Evolutionary conservation across 2,329 filamentous ascomycete genomes (phyloP).

Genomic region (Aspergillus aculeatinus): DNA sequence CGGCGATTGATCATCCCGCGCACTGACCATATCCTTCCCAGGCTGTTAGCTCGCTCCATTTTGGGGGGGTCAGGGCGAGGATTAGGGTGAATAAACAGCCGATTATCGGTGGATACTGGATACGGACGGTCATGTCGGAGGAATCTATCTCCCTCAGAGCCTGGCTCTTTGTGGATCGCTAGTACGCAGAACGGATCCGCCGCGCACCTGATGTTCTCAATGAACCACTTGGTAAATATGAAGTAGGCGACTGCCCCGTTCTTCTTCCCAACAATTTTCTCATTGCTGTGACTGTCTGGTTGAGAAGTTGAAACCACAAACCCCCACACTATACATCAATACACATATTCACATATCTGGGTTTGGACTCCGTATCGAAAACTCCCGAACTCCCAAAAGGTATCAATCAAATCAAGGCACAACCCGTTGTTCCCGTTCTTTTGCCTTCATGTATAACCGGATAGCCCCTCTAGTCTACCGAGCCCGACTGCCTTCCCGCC

Average conservation of each 20-base stretch:
- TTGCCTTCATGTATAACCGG: neutral
- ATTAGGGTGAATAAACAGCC: neutral
- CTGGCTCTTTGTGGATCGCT: too few species aligned
- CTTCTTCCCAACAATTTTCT: too few species aligned
- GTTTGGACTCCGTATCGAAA: neutral
- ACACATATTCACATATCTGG: neutral
- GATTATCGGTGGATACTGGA: slow-evolving; percentile 6
- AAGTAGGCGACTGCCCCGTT: too few species aligned
- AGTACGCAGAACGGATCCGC: too few species aligned
- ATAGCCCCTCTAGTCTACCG: neutral
- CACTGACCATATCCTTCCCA: too few species aligned
- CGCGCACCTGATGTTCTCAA: too few species aligned
- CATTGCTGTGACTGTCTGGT: neutral
- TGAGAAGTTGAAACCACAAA: neutral
- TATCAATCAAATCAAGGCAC: neutral
- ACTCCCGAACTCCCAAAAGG: neutral
- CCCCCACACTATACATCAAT: neutral
- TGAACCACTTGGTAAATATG: too few species aligned
- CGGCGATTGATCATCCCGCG: too few species aligned
- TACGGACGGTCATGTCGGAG: neutral
- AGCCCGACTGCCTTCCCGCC: neutral
- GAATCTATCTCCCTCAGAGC: neutral
- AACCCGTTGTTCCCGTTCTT: neutral
- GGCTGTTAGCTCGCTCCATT: neutral
- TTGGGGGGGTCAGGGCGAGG: neutral